phyloP scores from a whole-genome alignment of 108 stramenopile species.

The Nitzschia putrida region DNA sequence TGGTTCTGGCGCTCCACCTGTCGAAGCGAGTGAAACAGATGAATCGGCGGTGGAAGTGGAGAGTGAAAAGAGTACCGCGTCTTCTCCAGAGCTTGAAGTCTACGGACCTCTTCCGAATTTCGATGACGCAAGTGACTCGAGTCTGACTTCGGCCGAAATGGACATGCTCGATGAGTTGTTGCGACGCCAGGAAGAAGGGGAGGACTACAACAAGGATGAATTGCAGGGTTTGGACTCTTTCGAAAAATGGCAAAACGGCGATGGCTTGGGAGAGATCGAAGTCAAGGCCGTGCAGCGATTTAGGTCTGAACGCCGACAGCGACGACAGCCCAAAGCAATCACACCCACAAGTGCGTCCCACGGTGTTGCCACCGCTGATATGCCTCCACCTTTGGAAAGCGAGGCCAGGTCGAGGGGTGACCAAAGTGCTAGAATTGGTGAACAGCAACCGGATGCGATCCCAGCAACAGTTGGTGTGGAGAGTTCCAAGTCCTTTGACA shows the following conservation, averaged over 20 bases:
- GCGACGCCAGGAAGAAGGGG: slow-evolving; percentile 14
- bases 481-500: no score
- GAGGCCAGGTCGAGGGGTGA: no score
- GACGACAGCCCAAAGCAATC: background rate
- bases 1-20: background rate
- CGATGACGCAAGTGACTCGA: slow-evolving; percentile 16
- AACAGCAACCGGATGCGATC: no score
- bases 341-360: no score
- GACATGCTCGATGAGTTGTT: slow-evolving; percentile 21
- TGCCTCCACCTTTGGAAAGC: no score
- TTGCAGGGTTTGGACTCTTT: slow-evolving; percentile 19
- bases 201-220: slow-evolving; percentile 14
- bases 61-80: background rate
- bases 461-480: no score
- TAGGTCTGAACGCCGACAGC: background rate
- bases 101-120: background rate
- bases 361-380: no score
- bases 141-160: slow-evolving; percentile 17
- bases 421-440: no score
- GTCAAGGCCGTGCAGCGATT: background rate
- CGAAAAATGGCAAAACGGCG: slow-evolving; percentile 25
- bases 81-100: background rate
- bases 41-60: background rate
- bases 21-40: background rate
- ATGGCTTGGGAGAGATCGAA: background rate